A percentile compares a stretch with the other conserved stretches of the same genome.
Evolutionary conservation across 257 asterid genomes (phyloP).

Genomic region (Anisodus acutangulus): DNA sequence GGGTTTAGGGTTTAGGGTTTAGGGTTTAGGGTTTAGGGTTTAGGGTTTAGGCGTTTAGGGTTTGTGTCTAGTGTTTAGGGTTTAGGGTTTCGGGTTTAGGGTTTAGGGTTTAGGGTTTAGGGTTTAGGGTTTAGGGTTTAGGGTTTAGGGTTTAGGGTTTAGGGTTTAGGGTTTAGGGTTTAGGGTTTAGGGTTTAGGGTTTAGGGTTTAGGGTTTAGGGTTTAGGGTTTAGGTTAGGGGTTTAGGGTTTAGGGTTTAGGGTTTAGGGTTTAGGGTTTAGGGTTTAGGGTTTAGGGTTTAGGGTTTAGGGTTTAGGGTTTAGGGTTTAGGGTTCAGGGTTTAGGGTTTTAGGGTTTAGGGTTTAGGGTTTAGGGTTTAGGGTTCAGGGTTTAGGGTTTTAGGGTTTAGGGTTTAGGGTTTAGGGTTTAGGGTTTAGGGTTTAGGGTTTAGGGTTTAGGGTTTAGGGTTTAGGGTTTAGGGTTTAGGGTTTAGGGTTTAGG

Average conservation of each 20-base stretch:
- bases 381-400: constrained; percentile 30
- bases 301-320: constrained; percentile 16
- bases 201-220: not conserved
- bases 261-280: not conserved
- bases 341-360: constrained; percentile 31
- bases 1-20: too few species aligned
- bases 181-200: constrained; percentile 25
- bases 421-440: too few species aligned
- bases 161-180: constrained; percentile 24
- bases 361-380: constrained; percentile 28
- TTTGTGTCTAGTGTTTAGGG: constrained; percentile 25
- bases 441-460: too few species aligned
- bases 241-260: too few species aligned
- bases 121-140: constrained; percentile 28
- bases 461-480: too few species aligned
- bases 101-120: constrained; percentile 24
- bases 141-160: constrained; percentile 31
- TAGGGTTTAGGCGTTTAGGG: constrained; percentile 8
- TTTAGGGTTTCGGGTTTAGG: constrained; percentile 26
- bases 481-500: too few species aligned
- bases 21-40: constrained; percentile 20
- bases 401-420: too few species aligned
- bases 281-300: constrained; percentile 5
- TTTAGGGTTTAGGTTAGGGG: not conserved
- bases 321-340: constrained; percentile 27